These are phyloP conservation scores for Blastobotrys americana DNA, from an alignment of 805 yeast species.

Conservation along the genomic window DNA sequence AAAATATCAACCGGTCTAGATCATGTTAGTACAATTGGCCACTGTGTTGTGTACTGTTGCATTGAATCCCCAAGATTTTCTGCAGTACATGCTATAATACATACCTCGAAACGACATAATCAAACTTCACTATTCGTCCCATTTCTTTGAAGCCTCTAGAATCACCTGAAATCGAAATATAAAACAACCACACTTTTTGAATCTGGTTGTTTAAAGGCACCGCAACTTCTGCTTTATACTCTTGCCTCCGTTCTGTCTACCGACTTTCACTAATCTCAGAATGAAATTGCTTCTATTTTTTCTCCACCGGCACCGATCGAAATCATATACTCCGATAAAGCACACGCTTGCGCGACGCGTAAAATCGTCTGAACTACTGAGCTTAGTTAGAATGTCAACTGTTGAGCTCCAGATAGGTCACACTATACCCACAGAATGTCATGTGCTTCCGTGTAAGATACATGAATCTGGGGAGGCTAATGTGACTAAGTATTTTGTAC, in stretches of 20 bases:
- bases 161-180: no score
- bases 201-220: not conserved
- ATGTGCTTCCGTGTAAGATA: constrained; percentile 25
- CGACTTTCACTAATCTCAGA: not conserved
- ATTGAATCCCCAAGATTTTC: no score
- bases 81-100: no score
- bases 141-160: not conserved
- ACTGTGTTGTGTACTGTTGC: no score
- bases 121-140: constrained; percentile 1
- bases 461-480: constrained; percentile 22
- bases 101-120: constrained; percentile 5
- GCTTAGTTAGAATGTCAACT: not conserved
- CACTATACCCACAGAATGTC: constrained; percentile 13
- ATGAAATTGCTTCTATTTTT: not conserved
- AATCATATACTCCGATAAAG: constrained; percentile 19
- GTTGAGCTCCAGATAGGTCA: not conserved
- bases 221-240: not conserved
- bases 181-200: no score
- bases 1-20: constrained; percentile 17
- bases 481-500: constrained; percentile 18
- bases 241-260: not conserved
- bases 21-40: no score
- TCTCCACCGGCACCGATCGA: constrained; percentile 19
- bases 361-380: not conserved
- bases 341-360: not conserved